Evolutionary conservation across 495 filamentous ascomycete genomes (phyloP).

Genomic region (Lasiosphaeria miniovina): DNA sequence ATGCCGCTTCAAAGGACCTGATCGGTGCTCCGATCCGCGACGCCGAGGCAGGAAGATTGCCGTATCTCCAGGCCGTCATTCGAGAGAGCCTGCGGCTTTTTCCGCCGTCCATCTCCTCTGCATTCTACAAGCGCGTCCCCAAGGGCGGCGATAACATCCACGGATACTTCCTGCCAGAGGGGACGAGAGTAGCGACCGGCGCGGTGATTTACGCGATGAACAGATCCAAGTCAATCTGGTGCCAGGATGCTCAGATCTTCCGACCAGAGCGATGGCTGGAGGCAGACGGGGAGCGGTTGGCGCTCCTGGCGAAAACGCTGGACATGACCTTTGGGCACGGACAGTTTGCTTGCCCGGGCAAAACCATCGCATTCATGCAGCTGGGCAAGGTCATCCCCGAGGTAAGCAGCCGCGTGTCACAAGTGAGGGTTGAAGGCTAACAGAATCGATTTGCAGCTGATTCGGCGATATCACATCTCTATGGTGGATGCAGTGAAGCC

Average conservation of each 20-base stretch:
- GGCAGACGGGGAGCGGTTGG: constrained; percentile 25
- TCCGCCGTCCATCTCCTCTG: constrained; percentile 39
- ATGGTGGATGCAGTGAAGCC: constrained; percentile 28
- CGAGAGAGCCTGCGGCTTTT: constrained; percentile 45
- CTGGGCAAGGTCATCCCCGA: constrained; percentile 55
- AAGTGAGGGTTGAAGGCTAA: not conserved
- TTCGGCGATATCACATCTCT: constrained; percentile 18
- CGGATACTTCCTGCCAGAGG: constrained; percentile 27
- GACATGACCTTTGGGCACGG: constrained; percentile 38
- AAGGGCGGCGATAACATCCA: constrained; percentile 24
- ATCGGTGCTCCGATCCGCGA: constrained; percentile 34
- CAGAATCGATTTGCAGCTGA: constrained; percentile 9
- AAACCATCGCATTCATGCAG: constrained; percentile 37
- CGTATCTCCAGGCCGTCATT: constrained; percentile 45
- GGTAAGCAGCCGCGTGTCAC: constrained; percentile 31
- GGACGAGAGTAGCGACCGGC: constrained; percentile 28
- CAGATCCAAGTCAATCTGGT: constrained; percentile 11
- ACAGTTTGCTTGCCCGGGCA: constrained; percentile 40
- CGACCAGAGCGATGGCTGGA: constrained; percentile 45
- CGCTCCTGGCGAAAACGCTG: constrained; percentile 35
- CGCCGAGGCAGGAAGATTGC: constrained; percentile 38
- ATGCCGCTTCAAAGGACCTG: constrained; percentile 29
- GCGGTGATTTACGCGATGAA: constrained; percentile 13
- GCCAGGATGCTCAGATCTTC: constrained; percentile 33
- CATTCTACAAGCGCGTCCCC: constrained; percentile 41